Evolutionary conservation across 192 early-diverging fungal genomes (phyloP), one percentile per base, ranked within the genome.

Genomic region (Backusella liffmaniae): DNA sequence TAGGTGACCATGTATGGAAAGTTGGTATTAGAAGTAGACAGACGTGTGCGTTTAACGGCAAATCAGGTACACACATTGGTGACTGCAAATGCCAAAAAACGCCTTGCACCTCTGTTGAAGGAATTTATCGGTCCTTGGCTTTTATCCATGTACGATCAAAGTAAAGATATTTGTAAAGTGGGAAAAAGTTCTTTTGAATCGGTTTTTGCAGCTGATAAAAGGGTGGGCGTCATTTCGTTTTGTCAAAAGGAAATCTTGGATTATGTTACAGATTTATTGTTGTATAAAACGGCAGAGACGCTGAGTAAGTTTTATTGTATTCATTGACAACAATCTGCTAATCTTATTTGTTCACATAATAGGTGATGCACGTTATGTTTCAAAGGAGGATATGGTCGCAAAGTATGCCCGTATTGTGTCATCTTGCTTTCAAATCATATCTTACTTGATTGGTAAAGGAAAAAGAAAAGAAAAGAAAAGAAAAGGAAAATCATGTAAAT

Each of bases 91-190:
- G 79, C 86, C 9, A 88, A 90, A 62, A 96, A 94, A 76, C 86
- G 88, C 56, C 76, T 98, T 49, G 96, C 95, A 16, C 90, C 94
- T 0, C 79, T 92, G 59, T 80, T 99, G 18, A 97, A 95, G 81
- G 87, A 88, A 18, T 80, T 98, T 26, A 87, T 96, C 76, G 94
- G 91, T 0, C 83, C 93, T 3, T 99, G 97, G 97, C 78, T 98
- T 23, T 88, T 87, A 2, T 85, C 89, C 26, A 91, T 85, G 68
- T 98, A 94, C 81, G 97, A 99, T 80, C 90, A 90, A 5, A 85
- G 88, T 15, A 88, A 89, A 32, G 97, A 99, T 72, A 91, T 95
- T 56, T 85, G 92, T 0, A 83, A 81, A 69, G 75, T 86, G 1
- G 90, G 94, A 15, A 79, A 36, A 10, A 81, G 89, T 32, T 82